phyloP scores from a whole-genome alignment of 495 filamentous ascomycete species.

The Neurospora sp. region DNA sequence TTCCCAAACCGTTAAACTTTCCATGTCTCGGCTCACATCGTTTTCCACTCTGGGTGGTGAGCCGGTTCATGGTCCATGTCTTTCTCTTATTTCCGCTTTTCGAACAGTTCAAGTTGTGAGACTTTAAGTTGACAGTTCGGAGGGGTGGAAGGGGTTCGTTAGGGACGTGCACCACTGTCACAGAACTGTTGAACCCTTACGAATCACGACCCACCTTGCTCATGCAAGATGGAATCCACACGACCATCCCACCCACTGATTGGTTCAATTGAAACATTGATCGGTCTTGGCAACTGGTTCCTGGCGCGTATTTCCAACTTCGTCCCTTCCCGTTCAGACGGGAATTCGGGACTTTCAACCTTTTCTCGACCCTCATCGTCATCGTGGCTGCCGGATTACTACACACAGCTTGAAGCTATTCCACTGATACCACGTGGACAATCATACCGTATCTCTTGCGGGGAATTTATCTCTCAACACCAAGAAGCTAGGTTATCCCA shows the following conservation, averaged over 20 bases:
- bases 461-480: neutral
- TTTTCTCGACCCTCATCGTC: neutral
- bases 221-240: constrained; percentile 36
- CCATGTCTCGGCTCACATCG: neutral
- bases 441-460: neutral
- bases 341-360: neutral
- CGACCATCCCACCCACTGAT: constrained; percentile 22
- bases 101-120: constrained; percentile 16
- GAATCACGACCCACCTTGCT: constrained; percentile 26
- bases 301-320: constrained; percentile 34
- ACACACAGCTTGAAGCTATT: neutral
- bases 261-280: constrained; percentile 20
- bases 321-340: neutral
- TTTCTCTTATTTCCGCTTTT: neutral
- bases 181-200: constrained; percentile 26
- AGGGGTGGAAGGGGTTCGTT: neutral
- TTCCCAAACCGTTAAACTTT: neutral
- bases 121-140: constrained; percentile 6
- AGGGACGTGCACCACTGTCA: constrained; percentile 11
- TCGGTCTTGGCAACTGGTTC: constrained; percentile 28
- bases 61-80: neutral
- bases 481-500: neutral
- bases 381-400: neutral
- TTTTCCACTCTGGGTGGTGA: neutral
- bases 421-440: neutral